phyloP scores from a whole-genome alignment of 2,329 filamentous ascomycete genomes.

The Dactylellina drechsleri region DNA sequence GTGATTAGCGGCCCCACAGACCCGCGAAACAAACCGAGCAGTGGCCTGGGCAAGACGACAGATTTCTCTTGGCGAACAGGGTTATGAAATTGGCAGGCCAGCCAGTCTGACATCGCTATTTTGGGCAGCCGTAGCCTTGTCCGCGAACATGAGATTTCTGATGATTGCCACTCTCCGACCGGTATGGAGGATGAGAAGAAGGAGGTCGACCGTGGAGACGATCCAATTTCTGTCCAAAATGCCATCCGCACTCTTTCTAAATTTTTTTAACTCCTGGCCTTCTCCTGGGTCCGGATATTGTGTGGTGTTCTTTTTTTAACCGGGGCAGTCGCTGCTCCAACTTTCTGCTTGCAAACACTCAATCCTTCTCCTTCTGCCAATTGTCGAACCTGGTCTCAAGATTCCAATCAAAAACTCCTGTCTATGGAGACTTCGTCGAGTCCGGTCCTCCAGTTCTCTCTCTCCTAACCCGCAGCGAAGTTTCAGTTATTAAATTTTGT shows the following conservation, averaged over 20 bases:
- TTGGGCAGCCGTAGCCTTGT: constrained; percentile 12
- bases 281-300: neutral
- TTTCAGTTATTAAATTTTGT: neutral
- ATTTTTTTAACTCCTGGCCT: too few relatives aligned
- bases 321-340: neutral
- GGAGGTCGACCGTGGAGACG: neutral
- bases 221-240: constrained; percentile 8
- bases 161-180: neutral
- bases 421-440: neutral
- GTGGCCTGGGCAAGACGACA: constrained; percentile 23
- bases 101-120: constrained; percentile 21
- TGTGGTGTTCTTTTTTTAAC: neutral
- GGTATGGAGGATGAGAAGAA: neutral
- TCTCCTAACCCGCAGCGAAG: neutral
- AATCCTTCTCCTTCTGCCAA: neutral
- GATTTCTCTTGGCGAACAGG: constrained; percentile 15
- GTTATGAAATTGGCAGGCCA: constrained; percentile 19
- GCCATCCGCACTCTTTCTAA: neutral
- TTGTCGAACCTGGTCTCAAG: too few relatives aligned
- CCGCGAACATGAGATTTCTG: too few relatives aligned
- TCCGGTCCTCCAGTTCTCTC: neutral
- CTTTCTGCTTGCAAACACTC: neutral
- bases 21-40: constrained; percentile 32
- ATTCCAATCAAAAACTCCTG: constrained; percentile 1
- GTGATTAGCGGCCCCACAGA: constrained; percentile 30